Evolutionary conservation across 495 filamentous ascomycete genomes (phyloP).

Genomic region (Choiromyces venosus): DNA sequence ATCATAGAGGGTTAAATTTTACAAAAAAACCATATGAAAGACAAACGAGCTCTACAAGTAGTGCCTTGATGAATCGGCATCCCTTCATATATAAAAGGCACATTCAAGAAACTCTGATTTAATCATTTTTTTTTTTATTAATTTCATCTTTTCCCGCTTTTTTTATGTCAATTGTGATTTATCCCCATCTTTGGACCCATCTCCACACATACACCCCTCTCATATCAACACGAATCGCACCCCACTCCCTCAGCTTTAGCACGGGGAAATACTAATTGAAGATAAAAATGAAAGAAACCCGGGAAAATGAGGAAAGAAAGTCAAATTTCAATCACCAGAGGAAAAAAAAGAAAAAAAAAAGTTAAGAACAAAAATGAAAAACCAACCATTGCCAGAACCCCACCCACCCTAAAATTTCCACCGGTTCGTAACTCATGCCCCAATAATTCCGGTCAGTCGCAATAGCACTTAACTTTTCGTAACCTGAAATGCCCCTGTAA

Average conservation of each 20-base stretch:
- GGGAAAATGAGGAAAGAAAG: neutral
- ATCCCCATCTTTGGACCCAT: neutral
- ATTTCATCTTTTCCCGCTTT: neutral
- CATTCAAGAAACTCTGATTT: neutral
- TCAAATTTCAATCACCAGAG: neutral
- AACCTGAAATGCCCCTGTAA: neutral
- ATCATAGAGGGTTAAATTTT: neutral
- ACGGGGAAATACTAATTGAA: neutral
- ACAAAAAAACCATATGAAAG: neutral
- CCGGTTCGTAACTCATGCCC: neutral
- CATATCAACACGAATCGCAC: neutral
- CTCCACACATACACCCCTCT: neutral
- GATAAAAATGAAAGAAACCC: neutral
- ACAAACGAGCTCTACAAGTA: neutral
- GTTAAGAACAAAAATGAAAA: neutral
- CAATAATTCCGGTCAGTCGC: neutral
- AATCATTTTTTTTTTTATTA: conserved; percentile 1
- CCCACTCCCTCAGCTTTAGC: neutral
- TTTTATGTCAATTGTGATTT: neutral
- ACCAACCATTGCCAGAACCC: neutral
- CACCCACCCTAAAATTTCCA: neutral
- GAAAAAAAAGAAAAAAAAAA: neutral
- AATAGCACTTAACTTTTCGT: neutral
- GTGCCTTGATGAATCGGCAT: neutral
- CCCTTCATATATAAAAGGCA: neutral